These are phyloP conservation scores for Saitozyma sp. DNA, from an alignment of 768 basidiomycete genomes.

Conservation along the genomic window DNA sequence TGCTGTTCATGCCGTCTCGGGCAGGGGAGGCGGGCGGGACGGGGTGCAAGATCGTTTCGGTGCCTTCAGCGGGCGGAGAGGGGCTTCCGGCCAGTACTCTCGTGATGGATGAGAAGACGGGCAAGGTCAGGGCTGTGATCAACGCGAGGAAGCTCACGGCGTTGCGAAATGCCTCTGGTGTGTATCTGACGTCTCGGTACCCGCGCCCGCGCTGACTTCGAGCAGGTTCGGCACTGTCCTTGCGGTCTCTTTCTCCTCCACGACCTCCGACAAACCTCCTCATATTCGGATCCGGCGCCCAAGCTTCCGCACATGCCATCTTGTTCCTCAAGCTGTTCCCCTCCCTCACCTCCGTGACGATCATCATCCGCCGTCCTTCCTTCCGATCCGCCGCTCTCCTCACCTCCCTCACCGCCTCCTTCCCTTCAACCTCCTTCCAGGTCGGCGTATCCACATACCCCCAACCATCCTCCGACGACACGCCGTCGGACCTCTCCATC, in stretches of 20 bases:
- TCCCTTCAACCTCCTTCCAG: slow-evolving; percentile 16
- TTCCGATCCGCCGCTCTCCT: slow-evolving; percentile 43
- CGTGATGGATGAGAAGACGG: slow-evolving; percentile 70
- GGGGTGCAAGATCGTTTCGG: slow-evolving; percentile 73
- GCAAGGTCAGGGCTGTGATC: slow-evolving; percentile 69
- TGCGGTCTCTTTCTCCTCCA: slow-evolving; percentile 19
- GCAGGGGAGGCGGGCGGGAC: slow-evolving; percentile 61
- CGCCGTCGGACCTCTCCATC: background rate
- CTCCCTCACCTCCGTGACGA: slow-evolving; percentile 23
- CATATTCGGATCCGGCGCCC: slow-evolving; percentile 46
- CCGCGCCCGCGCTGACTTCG: slow-evolving; percentile 7
- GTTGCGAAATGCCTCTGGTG: slow-evolving; percentile 77
- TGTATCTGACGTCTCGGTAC: slow-evolving; percentile 19
- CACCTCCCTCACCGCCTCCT: slow-evolving; percentile 10
- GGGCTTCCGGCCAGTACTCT: slow-evolving; percentile 78
- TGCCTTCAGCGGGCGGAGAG: slow-evolving; percentile 60
- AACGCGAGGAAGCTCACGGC: slow-evolving; percentile 79
- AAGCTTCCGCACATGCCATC: slow-evolving; percentile 41
- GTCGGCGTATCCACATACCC: slow-evolving; percentile 6
- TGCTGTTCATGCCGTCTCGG: slow-evolving; percentile 82
- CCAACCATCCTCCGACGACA: slow-evolving; percentile 4
- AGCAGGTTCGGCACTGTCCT: slow-evolving; percentile 42
- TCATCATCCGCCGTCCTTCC: slow-evolving; percentile 55
- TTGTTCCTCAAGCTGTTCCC: slow-evolving; percentile 38
- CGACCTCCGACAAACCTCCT: slow-evolving; percentile 20